Conservation (phyloP, 2,329 filamentous ascomycete species). For the Fusarium udum region DNA sequence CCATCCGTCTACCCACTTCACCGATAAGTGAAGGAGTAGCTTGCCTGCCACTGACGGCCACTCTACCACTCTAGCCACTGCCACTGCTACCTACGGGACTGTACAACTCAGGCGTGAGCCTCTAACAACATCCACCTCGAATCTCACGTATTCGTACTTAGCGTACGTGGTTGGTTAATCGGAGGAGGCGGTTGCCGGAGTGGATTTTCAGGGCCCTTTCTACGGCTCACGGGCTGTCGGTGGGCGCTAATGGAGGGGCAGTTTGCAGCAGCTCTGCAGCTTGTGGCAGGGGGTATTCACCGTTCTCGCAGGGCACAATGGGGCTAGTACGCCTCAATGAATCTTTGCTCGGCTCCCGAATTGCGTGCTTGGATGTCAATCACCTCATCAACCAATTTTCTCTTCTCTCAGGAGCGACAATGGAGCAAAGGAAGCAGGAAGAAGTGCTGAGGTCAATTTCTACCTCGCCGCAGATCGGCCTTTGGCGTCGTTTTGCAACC, state of each 20-base stretch:
- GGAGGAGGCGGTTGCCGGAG: constrained; percentile 40
- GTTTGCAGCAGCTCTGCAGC: constrained; percentile 32
- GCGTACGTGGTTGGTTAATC: constrained; percentile 30
- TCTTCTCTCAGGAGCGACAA: constrained; percentile 23
- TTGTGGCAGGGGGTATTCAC: constrained; percentile 31
- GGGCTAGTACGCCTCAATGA: constrained; percentile 27
- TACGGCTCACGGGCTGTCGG: constrained; percentile 42
- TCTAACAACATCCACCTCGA: constrained; percentile 20
- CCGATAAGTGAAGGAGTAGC: not conserved
- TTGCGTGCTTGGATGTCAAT: constrained; percentile 40
- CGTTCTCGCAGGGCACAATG: constrained; percentile 32
- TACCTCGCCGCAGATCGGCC: constrained; percentile 35
- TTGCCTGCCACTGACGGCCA: not conserved
- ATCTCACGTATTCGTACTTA: constrained; percentile 41
- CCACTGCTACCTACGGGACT: not conserved
- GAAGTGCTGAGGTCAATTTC: constrained; percentile 21
- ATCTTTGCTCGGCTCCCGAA: constrained; percentile 40
- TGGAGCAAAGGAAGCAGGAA: constrained; percentile 22
- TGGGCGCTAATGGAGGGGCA: constrained; percentile 41
- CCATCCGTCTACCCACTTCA: constrained; percentile 5
- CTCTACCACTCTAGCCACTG: not conserved
- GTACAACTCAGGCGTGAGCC: constrained; percentile 2
- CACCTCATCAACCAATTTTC: constrained; percentile 32
- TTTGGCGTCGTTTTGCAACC: constrained; percentile 14
- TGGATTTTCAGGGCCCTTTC: constrained; percentile 32